Conservation (phyloP, 2,329 filamentous ascomycete species). For the Chaetoscypha palmicola region DNA sequence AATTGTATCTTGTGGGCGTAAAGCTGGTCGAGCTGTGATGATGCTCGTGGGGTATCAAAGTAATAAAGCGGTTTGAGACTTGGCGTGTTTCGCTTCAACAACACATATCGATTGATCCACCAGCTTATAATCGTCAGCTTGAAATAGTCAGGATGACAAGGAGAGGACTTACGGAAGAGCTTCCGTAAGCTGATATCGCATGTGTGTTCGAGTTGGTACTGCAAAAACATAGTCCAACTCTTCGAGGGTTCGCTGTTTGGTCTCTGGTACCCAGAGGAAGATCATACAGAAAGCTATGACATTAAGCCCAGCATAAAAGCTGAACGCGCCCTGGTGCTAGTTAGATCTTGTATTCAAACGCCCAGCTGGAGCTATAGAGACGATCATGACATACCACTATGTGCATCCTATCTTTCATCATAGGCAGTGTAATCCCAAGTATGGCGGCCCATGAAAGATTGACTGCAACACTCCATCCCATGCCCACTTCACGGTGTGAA, state of each 20-base stretch:
- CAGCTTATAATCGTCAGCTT: neutral
- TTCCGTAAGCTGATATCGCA: conserved; percentile 18
- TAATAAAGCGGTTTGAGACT: conserved; percentile 43
- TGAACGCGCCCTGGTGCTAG: conserved; percentile 41
- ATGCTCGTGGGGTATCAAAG: conserved; percentile 30
- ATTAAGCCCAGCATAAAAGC: conserved; percentile 47
- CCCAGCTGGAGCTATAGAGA: too few relatives aligned
- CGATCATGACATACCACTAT: conserved; percentile 11
- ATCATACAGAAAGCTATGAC: conserved; percentile 47
- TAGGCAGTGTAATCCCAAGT: conserved; percentile 43
- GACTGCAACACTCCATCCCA: conserved; percentile 62
- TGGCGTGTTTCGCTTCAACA: conserved; percentile 34
- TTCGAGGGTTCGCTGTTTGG: conserved; percentile 38
- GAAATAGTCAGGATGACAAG: too few relatives aligned
- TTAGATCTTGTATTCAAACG: conserved; percentile 23
- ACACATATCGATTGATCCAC: conserved; percentile 15
- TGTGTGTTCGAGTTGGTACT: conserved; percentile 20
- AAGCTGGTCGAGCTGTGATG: conserved; percentile 15
- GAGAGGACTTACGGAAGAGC: conserved; percentile 17
- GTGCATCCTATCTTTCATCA: conserved; percentile 36
- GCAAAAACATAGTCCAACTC: conserved; percentile 40
- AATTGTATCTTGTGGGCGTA: neutral
- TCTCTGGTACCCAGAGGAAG: conserved; percentile 47
- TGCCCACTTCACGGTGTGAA: conserved; percentile 64
- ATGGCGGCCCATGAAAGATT: conserved; percentile 54